Evolutionary conservation across 1,139 yeast genomes (phyloP), one percentile per base, ranked within the genome.

Genomic region (Yarrowia galli): DNA sequence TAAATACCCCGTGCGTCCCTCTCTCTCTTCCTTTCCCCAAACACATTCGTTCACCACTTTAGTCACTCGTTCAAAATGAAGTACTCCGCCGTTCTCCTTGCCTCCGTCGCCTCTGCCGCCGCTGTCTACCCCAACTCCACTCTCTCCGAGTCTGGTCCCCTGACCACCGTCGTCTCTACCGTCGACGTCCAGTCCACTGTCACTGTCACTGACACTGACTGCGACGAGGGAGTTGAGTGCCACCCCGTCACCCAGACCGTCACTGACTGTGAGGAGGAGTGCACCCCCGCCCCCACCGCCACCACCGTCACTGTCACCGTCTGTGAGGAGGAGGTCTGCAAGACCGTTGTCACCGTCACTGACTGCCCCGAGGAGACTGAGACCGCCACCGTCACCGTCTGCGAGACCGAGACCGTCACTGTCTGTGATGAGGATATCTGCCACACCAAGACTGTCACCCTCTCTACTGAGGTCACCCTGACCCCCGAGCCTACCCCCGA

Each of bases 341-440:
- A 56, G 63, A 56, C 63, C 63, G 63, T 56, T 42, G 63, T 56
- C 63, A 56, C 63, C 49, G 63, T 56, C 45, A 56, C 63, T 15
- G 63, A 56, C 63, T 56, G 63, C 63, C 63, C 63, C 49, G 49
- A 1, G 9, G 49, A 40, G 49, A 56, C 63, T 38, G 63, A 56
- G 63, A 56, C 63, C 40, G 63, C 49, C 63, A 56, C 63, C 63
- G 49, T 56, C 49, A 56, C 63, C 49, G 63, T 56, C 15, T 56
- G 63, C 38, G 63, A 56, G 63, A 56, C 63, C 49, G 63, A 56
- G 49, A 56, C 63, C 63, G 63, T 56, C 63, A 56, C 63, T 28
- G 63, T 56, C 63, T 56, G 63, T 13, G 63, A 56, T 23, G 49
- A 56, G 63, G 63, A 56, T 9, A 20, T 42, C 49, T 56, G 63